Evolutionary conservation across 1,284 basidiomycete species (phyloP).

Genomic region (Leccinum pachyderme): DNA sequence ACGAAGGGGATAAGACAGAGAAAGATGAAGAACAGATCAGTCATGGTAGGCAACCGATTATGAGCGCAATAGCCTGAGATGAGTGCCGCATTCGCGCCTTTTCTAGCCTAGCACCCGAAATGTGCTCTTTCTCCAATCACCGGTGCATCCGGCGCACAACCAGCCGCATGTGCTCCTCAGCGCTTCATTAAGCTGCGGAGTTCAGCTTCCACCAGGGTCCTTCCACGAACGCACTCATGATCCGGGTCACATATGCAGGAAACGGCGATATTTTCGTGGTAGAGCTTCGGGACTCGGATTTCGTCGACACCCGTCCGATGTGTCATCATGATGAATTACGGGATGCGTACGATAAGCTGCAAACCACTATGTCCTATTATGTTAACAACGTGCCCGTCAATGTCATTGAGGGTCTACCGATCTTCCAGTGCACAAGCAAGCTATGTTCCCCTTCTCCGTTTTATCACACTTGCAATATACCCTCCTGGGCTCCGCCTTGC

Average conservation of each 20-base stretch:
- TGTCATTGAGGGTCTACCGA: background rate
- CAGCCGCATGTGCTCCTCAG: background rate
- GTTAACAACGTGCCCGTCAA: background rate
- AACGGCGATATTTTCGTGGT: background rate
- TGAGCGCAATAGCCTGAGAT: background rate
- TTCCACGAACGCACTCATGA: background rate
- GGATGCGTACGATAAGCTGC: background rate
- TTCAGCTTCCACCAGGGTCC: background rate
- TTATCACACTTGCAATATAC: background rate
- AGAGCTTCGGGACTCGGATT: background rate
- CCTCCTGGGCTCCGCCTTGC: background rate
- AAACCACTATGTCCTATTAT: background rate
- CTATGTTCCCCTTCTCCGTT: background rate
- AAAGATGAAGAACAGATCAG: background rate
- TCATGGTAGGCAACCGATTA: background rate
- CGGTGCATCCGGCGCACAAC: background rate
- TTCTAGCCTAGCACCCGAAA: background rate
- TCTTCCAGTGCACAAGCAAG: background rate
- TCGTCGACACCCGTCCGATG: background rate
- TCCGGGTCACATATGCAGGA: background rate
- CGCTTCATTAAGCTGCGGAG: background rate
- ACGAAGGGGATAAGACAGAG: background rate
- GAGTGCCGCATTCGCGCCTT: background rate
- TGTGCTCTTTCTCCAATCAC: background rate
- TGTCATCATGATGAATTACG: background rate